Base-by-base conservation (phyloP, 1,139 yeast species). In the Suhomyces bokatorum region DNA sequence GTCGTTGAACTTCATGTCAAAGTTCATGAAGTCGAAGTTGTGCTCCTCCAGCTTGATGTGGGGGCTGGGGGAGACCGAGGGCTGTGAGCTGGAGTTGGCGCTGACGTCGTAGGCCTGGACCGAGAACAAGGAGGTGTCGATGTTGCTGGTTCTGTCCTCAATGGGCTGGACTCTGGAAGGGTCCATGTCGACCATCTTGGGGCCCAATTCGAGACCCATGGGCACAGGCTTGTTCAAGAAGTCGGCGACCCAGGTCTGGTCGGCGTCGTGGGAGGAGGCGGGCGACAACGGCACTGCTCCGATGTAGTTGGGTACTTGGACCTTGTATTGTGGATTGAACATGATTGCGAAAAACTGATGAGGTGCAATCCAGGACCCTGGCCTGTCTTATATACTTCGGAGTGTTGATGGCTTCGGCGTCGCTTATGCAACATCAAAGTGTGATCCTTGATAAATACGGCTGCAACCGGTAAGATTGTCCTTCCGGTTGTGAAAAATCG, bases 211-310 rank as follows among this genome's bases (percentile, higher is more conserved):
- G 20, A 34, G 15, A 27, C 27, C 12, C 17, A 22, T 10, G 14
- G 32, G 14, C 13, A n/a, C 11, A 4, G 22, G 36, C 29, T 33
- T 33, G 36, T 33, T 33, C 17, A 33, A n/a, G 29, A 33, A 46
- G 10, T 57, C 61, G 44, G 53, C 52, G 35, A 58, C 54, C 66
- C 66, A 62, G 28, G 49, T 47, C 32, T 56, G 56, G n/a, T 45
- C 44, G 15, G 40, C 44, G 15, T 43, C 48, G 27, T 47, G 39
- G 9, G 44, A 39, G 9, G 55, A 46, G 11, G 48, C 47, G 6
- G 59, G 60, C 4, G 57, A 51, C 31, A 58, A 50, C 17, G 59
- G 55, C 11, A 49, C 56, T 5, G 34, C 39, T 9, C 9, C 53
- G 45, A 31, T 35, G 20, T 35, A 37, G 32, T 32, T 36, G 20